A percentile compares a stretch with the other conserved stretches of the same genome.
Evolutionary conservation across 345 rosid genomes (phyloP).

Genomic region (Populus nigra): DNA sequence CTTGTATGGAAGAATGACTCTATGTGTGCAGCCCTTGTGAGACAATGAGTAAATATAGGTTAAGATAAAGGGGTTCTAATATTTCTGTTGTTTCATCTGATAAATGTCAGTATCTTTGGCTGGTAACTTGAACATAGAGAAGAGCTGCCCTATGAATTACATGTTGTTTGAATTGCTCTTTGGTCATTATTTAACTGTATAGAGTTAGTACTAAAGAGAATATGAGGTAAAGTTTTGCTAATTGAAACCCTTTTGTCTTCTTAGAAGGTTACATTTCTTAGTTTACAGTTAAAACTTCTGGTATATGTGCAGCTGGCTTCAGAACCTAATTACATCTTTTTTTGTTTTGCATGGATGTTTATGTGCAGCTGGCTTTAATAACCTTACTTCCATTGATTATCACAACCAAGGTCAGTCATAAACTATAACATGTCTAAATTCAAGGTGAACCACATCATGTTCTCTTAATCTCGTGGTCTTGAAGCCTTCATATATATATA

Average conservation of each 20-base stretch:
- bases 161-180: not conserved
- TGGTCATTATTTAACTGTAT: not conserved
- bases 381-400: conserved; percentile 14
- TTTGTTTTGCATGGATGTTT: not conserved
- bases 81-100: not conserved
- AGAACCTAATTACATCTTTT: not conserved
- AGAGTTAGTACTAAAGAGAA: not conserved
- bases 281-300: no score
- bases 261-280: no score
- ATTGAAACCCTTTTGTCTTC: no score
- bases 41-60: not conserved
- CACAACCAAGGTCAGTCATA: conserved; percentile 21
- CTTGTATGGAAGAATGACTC: not conserved
- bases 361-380: conserved; percentile 20
- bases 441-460: not conserved
- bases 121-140: not conserved
- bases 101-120: not conserved
- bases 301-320: not conserved
- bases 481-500: not conserved
- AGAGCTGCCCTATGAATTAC: not conserved
- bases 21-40: not conserved
- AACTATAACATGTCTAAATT: not conserved
- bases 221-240: not conserved
- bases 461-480: not conserved
- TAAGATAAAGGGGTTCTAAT: not conserved